A percentile compares a stretch with the other conserved stretches of the same genome.
These are phyloP conservation scores for Bimuria novae-zelandiae DNA, from an alignment of 2,329 filamentous ascomycete genomes.

Conservation along the genomic window DNA sequence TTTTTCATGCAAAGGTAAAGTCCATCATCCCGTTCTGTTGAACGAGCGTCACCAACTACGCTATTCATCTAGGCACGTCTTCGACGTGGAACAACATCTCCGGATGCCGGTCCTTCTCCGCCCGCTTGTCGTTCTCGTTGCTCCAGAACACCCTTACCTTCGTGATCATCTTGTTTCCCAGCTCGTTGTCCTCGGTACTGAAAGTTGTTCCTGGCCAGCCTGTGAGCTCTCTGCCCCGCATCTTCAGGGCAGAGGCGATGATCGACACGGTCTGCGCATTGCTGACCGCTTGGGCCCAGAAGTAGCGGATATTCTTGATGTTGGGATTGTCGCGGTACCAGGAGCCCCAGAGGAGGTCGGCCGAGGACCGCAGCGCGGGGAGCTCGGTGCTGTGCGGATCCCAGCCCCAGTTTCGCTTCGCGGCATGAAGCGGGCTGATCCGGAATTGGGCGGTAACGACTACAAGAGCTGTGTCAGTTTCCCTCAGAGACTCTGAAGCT, in stretches of 20 bases:
- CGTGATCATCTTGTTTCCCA: constrained; percentile 23
- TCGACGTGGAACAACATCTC: constrained; percentile 3
- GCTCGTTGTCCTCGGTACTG: constrained; percentile 21
- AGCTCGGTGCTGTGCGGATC: constrained; percentile 20
- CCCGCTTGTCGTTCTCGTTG: background rate
- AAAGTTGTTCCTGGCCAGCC: constrained; percentile 27
- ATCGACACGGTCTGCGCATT: constrained; percentile 24
- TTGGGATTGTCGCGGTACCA: constrained; percentile 19
- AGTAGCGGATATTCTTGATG: constrained; percentile 20
- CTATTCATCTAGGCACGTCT: background rate
- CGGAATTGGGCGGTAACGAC: constrained; percentile 9
- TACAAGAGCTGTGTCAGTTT: background rate
- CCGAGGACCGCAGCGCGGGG: constrained; percentile 16
- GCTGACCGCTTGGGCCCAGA: constrained; percentile 24
- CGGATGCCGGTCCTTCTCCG: background rate
- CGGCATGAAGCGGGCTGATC: background rate
- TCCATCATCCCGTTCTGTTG: no score
- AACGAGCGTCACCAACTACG: no score
- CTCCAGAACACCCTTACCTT: constrained; percentile 17
- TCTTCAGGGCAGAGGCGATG: constrained; percentile 19
- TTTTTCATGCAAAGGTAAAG: no score
- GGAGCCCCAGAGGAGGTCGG: constrained; percentile 28
- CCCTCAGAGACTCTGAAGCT: background rate
- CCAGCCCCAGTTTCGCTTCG: background rate
- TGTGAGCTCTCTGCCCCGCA: constrained; percentile 1